Base-by-base conservation (phyloP, 2,329 filamentous ascomycete species). In the Hymenoscyphus occultus region DNA sequence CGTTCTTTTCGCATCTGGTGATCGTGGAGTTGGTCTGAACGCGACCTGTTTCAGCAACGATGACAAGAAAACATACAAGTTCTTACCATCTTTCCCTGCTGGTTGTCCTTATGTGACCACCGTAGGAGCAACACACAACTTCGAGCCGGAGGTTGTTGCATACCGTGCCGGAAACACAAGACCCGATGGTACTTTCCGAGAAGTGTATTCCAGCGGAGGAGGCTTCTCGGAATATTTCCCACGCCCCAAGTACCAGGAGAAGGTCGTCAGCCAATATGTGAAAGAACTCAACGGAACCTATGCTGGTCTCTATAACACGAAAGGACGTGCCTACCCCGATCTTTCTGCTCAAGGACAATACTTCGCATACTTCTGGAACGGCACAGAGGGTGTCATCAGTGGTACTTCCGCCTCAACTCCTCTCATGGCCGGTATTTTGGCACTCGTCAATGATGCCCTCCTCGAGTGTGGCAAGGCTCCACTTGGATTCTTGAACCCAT, bases 391-490 rank as follows among this genome's bases (percentile, higher is more conserved):
- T 32, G 68, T 73, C 0, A 78, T 83, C 32, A 79, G 78, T 31
- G 84, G 84, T 3, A 84, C 81, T 1, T 81, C 78, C 12, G 84
- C 85, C 13, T 82, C 84, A 1, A 77, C 83, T 0, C 88, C 87
- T 0, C 77, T 84, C 0, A 82, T 84, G 2, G 80, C 84, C 0
- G 84, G 81, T 10, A 79, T 90, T 65, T 78, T 90, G 39, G 78
- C 83, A 2, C 78, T 90, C 1, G 78, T 90, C 61, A 90, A 90
- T 67, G 86, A 88, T 67, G 84, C 83, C 0, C 78, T 86, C 39
- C 74, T 88, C 10, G 77, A 80, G 0, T 77, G 76, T 16, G 83
- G 83, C 1, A 81, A 83, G 72, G 71, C 68, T 2, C 68, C 75
- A 0, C 68, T 80, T 1, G 78, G 79, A 4, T 80, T 80, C 67